Conservation (phyloP, 495 filamentous ascomycete genomes). For the Lindgomyces ingoldianus region DNA sequence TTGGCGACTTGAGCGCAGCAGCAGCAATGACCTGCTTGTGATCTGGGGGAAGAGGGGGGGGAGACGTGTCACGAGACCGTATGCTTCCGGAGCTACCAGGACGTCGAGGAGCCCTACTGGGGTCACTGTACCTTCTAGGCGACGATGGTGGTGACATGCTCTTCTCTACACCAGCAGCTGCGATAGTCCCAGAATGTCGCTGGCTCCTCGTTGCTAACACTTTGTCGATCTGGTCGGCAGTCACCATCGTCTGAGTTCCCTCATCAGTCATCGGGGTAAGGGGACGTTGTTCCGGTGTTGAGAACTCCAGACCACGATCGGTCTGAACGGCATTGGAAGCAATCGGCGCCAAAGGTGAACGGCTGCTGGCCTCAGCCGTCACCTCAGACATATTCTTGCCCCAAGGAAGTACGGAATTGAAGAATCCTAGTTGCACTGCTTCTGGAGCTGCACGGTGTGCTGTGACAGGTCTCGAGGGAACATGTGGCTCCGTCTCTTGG, state of each 20-base stretch:
- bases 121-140: conserved; percentile 27
- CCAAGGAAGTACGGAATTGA: conserved; percentile 25
- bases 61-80: conserved; percentile 50
- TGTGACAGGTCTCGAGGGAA: conserved; percentile 30
- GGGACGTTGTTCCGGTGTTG: conserved; percentile 10
- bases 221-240: conserved; percentile 44
- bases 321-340: conserved; percentile 18
- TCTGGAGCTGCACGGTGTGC: conserved; percentile 27
- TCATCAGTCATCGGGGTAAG: conserved; percentile 34
- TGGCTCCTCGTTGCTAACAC: conserved; percentile 33
- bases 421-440: conserved; percentile 15
- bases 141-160: conserved; percentile 32
- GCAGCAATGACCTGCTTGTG: conserved; percentile 83
- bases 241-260: conserved; percentile 46
- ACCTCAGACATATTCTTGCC: neutral
- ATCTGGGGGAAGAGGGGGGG: conserved; percentile 78
- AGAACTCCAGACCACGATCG: conserved; percentile 1
- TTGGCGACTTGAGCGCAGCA: conserved; percentile 57
- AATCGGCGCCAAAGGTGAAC: conserved; percentile 20
- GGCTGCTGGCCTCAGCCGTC: neutral
- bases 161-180: conserved; percentile 29
- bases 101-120: conserved; percentile 47
- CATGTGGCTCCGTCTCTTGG: conserved; percentile 28
- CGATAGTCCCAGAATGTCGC: conserved; percentile 16
- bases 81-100: conserved; percentile 72